A percentile compares a stretch with the other conserved stretches of the same genome.
Evolutionary conservation across 1,139 yeast genomes (phyloP).

Genomic region (Pneumocystis jirovecii): DNA sequence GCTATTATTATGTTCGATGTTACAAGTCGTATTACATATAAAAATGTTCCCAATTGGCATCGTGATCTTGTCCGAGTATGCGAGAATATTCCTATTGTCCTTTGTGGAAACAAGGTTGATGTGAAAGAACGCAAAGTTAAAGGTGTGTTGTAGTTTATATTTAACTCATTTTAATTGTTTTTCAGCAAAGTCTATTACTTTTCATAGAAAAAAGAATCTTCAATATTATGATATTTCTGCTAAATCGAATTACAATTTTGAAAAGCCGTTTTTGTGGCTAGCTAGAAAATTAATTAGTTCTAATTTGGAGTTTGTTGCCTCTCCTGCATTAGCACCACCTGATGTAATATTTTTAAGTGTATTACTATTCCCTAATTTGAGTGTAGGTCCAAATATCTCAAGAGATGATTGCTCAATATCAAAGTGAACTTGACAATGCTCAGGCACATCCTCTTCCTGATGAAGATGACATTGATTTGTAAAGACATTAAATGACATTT

Average conservation of each 20-base stretch:
- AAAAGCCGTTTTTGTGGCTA: conserved; percentile 99
- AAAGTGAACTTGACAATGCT: conserved; percentile 98
- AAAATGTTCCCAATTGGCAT: conserved; percentile 97
- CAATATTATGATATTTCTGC: conserved; percentile 99
- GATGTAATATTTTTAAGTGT: conserved; percentile 39
- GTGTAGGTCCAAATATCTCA: conserved; percentile 58
- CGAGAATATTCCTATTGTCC: conserved; percentile 97
- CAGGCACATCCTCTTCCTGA: conserved; percentile 99
- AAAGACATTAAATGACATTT: conserved; percentile 21
- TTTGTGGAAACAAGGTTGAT: conserved; percentile 99
- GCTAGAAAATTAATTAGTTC: conserved; percentile 98
- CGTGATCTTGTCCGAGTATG: conserved; percentile 97
- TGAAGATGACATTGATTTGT: conserved; percentile 97
- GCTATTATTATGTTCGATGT: conserved; percentile 96
- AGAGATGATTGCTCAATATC: conserved; percentile 92
- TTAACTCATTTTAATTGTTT: conserved; percentile 61
- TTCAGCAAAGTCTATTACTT: background rate
- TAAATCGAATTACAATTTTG: conserved; percentile 98
- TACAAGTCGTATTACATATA: conserved; percentile 97
- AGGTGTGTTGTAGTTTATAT: conserved; percentile 85
- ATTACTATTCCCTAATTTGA: background rate
- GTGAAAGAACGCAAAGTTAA: conserved; percentile 99
- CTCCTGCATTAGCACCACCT: conserved; percentile 99
- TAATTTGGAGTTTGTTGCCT: conserved; percentile 92
- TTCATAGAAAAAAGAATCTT: conserved; percentile 67